Base-by-base conservation (phyloP, 768 basidiomycete genomes). In the Boletellus ananiceps region DNA sequence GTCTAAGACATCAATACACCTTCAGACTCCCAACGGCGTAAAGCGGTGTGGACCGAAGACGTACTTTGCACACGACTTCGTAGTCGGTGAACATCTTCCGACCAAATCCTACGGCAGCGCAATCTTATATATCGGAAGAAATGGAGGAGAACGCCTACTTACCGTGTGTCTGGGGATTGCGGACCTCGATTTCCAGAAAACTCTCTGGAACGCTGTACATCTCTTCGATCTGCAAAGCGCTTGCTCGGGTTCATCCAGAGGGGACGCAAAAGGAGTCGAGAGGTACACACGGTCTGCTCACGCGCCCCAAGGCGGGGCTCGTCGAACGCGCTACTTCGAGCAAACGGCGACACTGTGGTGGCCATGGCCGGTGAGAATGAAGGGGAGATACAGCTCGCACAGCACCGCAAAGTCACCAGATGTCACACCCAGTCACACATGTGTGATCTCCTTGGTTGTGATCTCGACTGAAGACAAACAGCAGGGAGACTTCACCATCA, bases 61-160 rank as follows among this genome's bases (percentile, higher is more conserved):
- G 62, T 50, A 89, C 94, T 82, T 93, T 93, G 79, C 93, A 96
- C 39, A 97, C 86, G 50, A 99, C 86, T 73, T 99, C 96, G 63
- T 98, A 98, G 76, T 98, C 95, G 36, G 96, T 99, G 71, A 90
- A 99, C 94, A 95, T 95, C 79, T 97, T 97, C 60, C 96, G 77
- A 25, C 96, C 95, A 61, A 94, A 93, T 27, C 93, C 93, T 64
- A 1, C 44, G 21, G 33, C 31, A 27, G 25, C 4, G n/a, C 55
- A 9, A 45, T 27, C 16, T 34, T 40, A 12, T 4, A 23, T 25
- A 23, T 38, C 11, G 9, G 21, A 8, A 2, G 25, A 25, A 13
- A 5, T 3, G 36, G 16, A 0, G 4, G 14, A 8, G 6, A 32
- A 25, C 6, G 14, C 14, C 19, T 7, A 18, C 51, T 48, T 49